Conservation (phyloP, 495 filamentous ascomycete genomes). For the Penicillium odoratum region DNA sequence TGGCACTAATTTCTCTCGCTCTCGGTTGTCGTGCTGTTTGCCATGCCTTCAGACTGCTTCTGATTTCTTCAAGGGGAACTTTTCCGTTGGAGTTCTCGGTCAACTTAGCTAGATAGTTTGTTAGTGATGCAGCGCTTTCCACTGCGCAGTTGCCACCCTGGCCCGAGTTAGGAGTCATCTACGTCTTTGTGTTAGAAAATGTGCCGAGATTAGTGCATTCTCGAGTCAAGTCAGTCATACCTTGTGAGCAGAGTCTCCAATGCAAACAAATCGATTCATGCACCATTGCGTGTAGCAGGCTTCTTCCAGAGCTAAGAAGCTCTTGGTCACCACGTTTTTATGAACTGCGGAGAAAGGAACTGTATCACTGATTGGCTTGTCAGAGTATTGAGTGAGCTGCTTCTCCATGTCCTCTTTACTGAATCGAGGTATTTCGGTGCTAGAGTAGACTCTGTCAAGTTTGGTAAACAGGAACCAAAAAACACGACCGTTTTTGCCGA, state of each 20-base stretch:
- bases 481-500: slow-evolving; percentile 11
- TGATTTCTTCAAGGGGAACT: not conserved
- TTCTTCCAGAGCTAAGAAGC: slow-evolving; percentile 19
- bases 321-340: not conserved
- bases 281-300: slow-evolving; percentile 16
- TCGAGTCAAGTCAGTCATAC: slow-evolving; percentile 7
- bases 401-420: not conserved
- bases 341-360: slow-evolving; percentile 8
- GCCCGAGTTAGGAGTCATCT: slow-evolving; percentile 16
- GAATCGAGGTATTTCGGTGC: slow-evolving; percentile 10
- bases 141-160: slow-evolving; percentile 16
- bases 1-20: not conserved
- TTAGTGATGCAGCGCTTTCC: slow-evolving; percentile 11
- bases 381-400: not conserved
- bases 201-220: not conserved
- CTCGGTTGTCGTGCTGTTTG: not conserved
- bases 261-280: slow-evolving; percentile 20
- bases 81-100: not conserved
- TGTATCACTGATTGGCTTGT: not conserved
- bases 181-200: not conserved
- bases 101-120: not conserved
- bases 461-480: slow-evolving; percentile 16
- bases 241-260: slow-evolving; percentile 29
- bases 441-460: slow-evolving; percentile 5
- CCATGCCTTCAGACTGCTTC: not conserved